Percentiles rank a stretch among this genome's conserved stretches.
Conservation (phyloP, 2,329 filamentous ascomycete species). For the Xylariaceae sp. region DNA sequence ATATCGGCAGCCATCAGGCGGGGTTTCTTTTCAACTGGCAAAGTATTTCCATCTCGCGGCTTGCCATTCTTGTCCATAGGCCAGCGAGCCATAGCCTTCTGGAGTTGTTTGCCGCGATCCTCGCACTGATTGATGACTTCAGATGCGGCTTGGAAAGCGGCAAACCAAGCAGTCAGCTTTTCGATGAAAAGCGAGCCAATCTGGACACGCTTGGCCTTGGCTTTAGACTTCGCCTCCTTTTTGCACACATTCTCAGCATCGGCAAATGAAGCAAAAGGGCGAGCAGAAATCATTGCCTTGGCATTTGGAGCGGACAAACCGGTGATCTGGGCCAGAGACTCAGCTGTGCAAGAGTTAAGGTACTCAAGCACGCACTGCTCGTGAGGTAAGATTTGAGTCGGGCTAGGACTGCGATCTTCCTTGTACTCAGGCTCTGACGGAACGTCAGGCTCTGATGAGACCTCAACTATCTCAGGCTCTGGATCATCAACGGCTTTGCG, state of each 20-base stretch:
- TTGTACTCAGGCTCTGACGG: background rate
- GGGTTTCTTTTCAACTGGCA: slow-evolving; percentile 60
- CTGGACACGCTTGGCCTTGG: slow-evolving; percentile 24
- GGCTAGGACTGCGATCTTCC: background rate
- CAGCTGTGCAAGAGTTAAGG: slow-evolving; percentile 71
- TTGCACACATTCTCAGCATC: slow-evolving; percentile 60
- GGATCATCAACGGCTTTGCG: slow-evolving; percentile 23
- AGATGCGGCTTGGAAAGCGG: slow-evolving; percentile 43
- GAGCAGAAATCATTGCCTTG: slow-evolving; percentile 39
- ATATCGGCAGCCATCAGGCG: slow-evolving; percentile 69
- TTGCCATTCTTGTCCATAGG: slow-evolving; percentile 34
- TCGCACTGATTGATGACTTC: slow-evolving; percentile 39
- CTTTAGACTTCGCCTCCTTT: slow-evolving; percentile 32
- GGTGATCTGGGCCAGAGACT: slow-evolving; percentile 77
- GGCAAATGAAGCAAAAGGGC: slow-evolving; percentile 41
- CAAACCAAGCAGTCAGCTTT: slow-evolving; percentile 43
- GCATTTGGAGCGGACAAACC: slow-evolving; percentile 66
- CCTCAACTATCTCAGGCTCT: slow-evolving; percentile 12
- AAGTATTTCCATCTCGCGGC: slow-evolving; percentile 32
- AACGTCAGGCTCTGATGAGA: background rate
- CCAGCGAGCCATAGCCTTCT: slow-evolving; percentile 29
- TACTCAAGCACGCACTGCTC: slow-evolving; percentile 64
- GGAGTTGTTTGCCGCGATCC: slow-evolving; percentile 37
- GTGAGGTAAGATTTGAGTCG: slow-evolving; percentile 1
- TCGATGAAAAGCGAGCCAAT: slow-evolving; percentile 34